Conservation (phyloP, 2,329 filamentous ascomycete species). For the Pseudogymnoascus sp. region DNA sequence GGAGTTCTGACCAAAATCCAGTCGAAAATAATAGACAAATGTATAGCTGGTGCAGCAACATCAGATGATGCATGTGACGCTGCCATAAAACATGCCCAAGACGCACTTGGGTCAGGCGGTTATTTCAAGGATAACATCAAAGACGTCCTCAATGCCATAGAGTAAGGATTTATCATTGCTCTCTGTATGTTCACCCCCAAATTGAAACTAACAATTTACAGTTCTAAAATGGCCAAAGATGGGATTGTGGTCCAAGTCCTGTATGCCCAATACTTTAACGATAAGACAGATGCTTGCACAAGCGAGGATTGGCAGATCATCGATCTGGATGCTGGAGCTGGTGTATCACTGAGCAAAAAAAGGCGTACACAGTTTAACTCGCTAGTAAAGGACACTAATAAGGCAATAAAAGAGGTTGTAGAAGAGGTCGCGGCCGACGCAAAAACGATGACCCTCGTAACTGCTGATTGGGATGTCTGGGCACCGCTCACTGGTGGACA, state of each 20-base stretch:
- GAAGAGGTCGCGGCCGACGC: slow-evolving; percentile 18
- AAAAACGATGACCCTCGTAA: slow-evolving; percentile 20
- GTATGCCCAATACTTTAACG: slow-evolving; percentile 30
- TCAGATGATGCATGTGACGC: slow-evolving; percentile 14
- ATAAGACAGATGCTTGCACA: slow-evolving; percentile 21
- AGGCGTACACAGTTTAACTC: slow-evolving; percentile 27
- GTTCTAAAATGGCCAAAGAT: slow-evolving; percentile 24
- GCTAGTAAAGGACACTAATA: slow-evolving; percentile 23
- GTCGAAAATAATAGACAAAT: slow-evolving; percentile 18
- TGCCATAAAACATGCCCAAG: slow-evolving; percentile 18
- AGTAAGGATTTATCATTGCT: neutral
- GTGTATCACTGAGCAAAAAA: slow-evolving; percentile 17
- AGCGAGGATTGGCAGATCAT: slow-evolving; percentile 12
- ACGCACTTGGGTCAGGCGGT: slow-evolving; percentile 19
- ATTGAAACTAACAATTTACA: slow-evolving; percentile 10
- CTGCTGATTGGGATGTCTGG: slow-evolving; percentile 24
- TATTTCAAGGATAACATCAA: slow-evolving; percentile 26
- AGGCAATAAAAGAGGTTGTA: slow-evolving; percentile 23
- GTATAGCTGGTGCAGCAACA: slow-evolving; percentile 18
- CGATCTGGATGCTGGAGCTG: slow-evolving; percentile 10
- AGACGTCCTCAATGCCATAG: slow-evolving; percentile 20
- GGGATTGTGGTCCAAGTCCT: slow-evolving; percentile 25
- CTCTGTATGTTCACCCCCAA: neutral
- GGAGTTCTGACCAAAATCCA: neutral
- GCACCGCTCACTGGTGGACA: slow-evolving; percentile 24